These are phyloP conservation scores for Hypoxylon lienhwacheense DNA, from an alignment of 495 filamentous ascomycete genomes.

Conservation along the genomic window DNA sequence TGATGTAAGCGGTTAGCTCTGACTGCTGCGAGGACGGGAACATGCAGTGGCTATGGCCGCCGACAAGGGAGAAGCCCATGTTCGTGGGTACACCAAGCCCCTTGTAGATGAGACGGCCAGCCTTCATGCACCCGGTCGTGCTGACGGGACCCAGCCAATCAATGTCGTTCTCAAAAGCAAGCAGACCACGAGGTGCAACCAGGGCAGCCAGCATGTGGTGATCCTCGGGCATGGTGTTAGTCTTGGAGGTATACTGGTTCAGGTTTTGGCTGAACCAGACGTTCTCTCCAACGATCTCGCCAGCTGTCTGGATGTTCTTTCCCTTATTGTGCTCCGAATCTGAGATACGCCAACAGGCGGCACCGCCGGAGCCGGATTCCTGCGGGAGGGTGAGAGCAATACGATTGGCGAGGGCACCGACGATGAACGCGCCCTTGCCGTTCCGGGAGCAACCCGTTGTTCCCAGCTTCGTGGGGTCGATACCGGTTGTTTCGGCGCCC, in stretches of 20 bases:
- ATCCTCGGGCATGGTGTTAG: constrained; percentile 49
- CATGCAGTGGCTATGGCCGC: constrained; percentile 56
- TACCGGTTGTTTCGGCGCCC: constrained; percentile 43
- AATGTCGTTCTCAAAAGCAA: constrained; percentile 57
- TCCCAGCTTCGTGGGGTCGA: constrained; percentile 51
- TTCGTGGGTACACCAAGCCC: constrained; percentile 50
- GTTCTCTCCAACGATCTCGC: constrained; percentile 54
- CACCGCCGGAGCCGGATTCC: constrained; percentile 54
- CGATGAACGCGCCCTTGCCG: constrained; percentile 57
- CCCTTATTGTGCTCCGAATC: constrained; percentile 46
- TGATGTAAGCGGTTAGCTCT: constrained; percentile 58
- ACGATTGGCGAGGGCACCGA: constrained; percentile 52
- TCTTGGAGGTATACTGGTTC: constrained; percentile 44
- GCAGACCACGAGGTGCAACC: constrained; percentile 50
- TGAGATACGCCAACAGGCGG: constrained; percentile 56
- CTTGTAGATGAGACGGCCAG: constrained; percentile 53
- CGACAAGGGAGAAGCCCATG: constrained; percentile 57
- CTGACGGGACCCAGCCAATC: constrained; percentile 56
- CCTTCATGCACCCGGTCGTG: constrained; percentile 59
- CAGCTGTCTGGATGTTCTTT: constrained; percentile 54
- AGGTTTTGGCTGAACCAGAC: constrained; percentile 54
- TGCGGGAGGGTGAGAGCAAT: constrained; percentile 57
- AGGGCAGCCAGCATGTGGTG: constrained; percentile 55
- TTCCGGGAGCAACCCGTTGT: constrained; percentile 59
- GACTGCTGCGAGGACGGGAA: constrained; percentile 54